These are phyloP conservation scores for Aspergillus awamori DNA, from an alignment of 2,329 filamentous ascomycete species.

Conservation along the genomic window DNA sequence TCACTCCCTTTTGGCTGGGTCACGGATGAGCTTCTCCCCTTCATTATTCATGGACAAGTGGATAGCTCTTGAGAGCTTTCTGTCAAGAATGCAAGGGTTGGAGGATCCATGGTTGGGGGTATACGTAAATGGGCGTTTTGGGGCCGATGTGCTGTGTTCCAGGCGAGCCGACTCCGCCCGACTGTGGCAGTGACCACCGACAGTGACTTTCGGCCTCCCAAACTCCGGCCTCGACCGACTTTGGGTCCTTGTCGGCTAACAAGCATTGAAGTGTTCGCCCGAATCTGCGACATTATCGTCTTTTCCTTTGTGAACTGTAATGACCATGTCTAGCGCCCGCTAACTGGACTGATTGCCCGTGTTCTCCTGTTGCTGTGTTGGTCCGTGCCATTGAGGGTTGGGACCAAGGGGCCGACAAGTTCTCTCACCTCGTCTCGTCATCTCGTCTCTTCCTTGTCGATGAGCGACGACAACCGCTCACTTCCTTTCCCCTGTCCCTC, in stretches of 20 bases:
- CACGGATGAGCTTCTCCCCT: background rate
- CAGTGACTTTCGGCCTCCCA: constrained; percentile 25
- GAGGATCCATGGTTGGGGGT: background rate
- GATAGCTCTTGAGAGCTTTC: no score
- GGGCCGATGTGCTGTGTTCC: background rate
- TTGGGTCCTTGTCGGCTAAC: constrained; percentile 9
- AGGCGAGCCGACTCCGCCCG: constrained; percentile 13
- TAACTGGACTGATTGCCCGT: background rate
- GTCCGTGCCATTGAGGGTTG: constrained; percentile 7
- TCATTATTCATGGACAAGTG: background rate
- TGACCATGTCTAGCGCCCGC: background rate
- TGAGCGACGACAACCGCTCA: constrained; percentile 25
- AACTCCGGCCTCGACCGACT: background rate
- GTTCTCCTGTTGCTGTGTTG: constrained; percentile 1
- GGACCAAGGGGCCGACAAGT: constrained; percentile 15
- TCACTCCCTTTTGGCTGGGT: background rate
- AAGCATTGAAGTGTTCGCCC: background rate
- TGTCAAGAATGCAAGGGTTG: background rate
- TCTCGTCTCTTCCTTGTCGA: constrained; percentile 18
- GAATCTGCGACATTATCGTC: constrained; percentile 8
- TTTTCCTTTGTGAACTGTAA: constrained; percentile 12
- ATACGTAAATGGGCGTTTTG: background rate
- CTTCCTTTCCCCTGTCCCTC: constrained; percentile 19
- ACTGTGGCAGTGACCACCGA: constrained; percentile 13
- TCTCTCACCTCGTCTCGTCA: constrained; percentile 10